Evolutionary conservation across 2,329 filamentous ascomycete species (phyloP).

Genomic region (Sporothrix dimorphospora): DNA sequence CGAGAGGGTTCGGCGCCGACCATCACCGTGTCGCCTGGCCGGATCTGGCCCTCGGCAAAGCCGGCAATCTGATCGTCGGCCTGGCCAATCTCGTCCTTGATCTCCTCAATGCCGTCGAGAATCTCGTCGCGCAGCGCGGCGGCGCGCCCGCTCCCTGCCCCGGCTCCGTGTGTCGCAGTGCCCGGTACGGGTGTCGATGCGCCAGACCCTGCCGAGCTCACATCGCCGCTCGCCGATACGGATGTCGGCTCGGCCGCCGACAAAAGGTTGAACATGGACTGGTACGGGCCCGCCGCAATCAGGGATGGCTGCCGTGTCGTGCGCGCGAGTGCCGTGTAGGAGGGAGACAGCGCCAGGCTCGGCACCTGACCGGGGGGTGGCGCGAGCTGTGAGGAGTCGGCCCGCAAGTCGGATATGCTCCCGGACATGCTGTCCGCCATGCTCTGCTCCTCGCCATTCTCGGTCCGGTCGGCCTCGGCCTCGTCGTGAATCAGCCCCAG

Average conservation of each 20-base stretch:
- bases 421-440: conserved; percentile 43
- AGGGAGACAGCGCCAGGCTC: not conserved
- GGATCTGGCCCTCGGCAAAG: conserved; percentile 87
- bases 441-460: conserved; percentile 51
- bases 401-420: conserved; percentile 44
- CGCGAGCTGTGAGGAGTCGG: conserved; percentile 36
- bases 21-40: conserved; percentile 89
- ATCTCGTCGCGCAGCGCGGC: conserved; percentile 86
- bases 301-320: conserved; percentile 40
- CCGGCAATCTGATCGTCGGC: conserved; percentile 92
- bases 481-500: conserved; percentile 91
- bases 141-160: conserved; percentile 45
- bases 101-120: conserved; percentile 90
- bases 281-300: conserved; percentile 63
- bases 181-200: conserved; percentile 52
- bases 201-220: conserved; percentile 42
- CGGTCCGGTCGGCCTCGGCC: conserved; percentile 76
- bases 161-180: not conserved
- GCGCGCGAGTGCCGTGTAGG: conserved; percentile 17
- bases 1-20: conserved; percentile 78
- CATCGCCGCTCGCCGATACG: conserved; percentile 37
- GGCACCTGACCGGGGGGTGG: conserved; percentile 53
- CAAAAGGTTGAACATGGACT: conserved; percentile 87
- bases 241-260: conserved; percentile 59
- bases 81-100: conserved; percentile 91